These are phyloP conservation scores for Entomortierella chlamydospora DNA, from an alignment of 192 early-diverging fungal genomes.

Conservation along the genomic window DNA sequence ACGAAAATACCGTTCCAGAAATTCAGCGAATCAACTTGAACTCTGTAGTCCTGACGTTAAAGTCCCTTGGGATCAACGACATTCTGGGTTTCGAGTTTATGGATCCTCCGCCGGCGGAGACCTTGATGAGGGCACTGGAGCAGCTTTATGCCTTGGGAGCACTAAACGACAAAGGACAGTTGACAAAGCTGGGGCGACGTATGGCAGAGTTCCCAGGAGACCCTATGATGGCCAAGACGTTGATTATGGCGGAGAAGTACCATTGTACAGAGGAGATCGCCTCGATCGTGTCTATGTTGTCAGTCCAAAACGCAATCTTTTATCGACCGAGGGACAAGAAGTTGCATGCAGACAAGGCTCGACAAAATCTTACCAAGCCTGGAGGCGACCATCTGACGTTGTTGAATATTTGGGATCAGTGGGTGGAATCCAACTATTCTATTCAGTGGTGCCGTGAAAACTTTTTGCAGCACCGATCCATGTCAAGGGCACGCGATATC, in stretches of 20 bases:
- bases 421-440: conserved; percentile 90
- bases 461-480: conserved; percentile 92
- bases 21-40: conserved; percentile 96
- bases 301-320: conserved; percentile 82
- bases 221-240: conserved; percentile 93
- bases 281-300: conserved; percentile 95
- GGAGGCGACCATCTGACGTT: conserved; percentile 96
- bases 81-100: conserved; percentile 98
- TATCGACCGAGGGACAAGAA: conserved; percentile 94
- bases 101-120: conserved; percentile 96
- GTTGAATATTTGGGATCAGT: conserved; percentile 93
- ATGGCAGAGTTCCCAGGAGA: conserved; percentile 99
- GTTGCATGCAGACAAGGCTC: conserved; percentile 92
- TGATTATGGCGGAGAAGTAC: conserved; percentile 93
- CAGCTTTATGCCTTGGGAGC: conserved; percentile 92
- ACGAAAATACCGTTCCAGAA: conserved; percentile 94
- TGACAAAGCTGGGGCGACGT: conserved; percentile 94
- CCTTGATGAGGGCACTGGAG: conserved; percentile 92
- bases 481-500: conserved; percentile 91
- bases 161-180: conserved; percentile 89
- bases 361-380: conserved; percentile 87
- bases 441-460: conserved; percentile 98
- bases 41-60: conserved; percentile 90
- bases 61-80: conserved; percentile 96
- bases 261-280: conserved; percentile 93